Conservation (phyloP, 2,329 filamentous ascomycete species). For the Alternaria infectoria region DNA sequence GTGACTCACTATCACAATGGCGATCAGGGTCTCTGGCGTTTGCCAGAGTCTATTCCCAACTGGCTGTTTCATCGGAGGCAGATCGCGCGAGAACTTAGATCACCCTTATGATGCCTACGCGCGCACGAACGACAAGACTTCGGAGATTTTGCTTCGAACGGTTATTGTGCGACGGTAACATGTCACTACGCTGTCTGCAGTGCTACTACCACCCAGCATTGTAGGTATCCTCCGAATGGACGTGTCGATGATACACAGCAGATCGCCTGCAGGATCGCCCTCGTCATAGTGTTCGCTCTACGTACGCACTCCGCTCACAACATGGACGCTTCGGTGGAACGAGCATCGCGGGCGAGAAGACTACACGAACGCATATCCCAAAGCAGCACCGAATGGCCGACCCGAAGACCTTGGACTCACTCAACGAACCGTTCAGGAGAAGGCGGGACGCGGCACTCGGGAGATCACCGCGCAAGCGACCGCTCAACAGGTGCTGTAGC, state of each 20-base stretch:
- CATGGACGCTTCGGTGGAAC: background rate
- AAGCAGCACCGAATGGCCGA: background rate
- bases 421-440: background rate
- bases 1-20: background rate
- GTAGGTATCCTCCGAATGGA: conserved; percentile 3
- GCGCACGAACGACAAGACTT: background rate
- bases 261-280: conserved; percentile 9
- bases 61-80: background rate
- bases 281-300: background rate
- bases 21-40: background rate
- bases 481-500: background rate
- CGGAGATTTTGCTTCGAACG: background rate
- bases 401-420: background rate
- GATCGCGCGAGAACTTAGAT: background rate
- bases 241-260: background rate
- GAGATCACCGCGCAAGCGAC: background rate
- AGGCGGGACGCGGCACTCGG: background rate
- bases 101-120: background rate
- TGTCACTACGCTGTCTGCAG: background rate
- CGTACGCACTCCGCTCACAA: background rate
- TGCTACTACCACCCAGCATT: background rate
- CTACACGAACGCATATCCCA: background rate
- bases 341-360: conserved; percentile 1
- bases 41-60: background rate
- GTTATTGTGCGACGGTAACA: conserved; percentile 2